Evolutionary conservation across 805 yeast species (phyloP), one percentile per base, ranked within the genome.

Genomic region (Barnettozyma sucrosica): DNA sequence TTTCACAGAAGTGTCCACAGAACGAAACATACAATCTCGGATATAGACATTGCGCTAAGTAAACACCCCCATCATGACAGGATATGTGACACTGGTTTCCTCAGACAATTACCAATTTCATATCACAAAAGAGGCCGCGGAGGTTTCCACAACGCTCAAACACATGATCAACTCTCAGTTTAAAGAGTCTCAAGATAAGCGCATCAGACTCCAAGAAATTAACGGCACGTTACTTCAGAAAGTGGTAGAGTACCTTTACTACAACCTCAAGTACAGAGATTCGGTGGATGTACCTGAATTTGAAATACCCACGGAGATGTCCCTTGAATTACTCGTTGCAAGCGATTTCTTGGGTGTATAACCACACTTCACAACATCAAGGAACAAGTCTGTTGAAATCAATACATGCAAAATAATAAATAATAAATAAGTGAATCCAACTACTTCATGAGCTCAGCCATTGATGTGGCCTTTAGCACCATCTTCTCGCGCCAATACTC

Each of bases 261-360:
- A 86, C 61, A 80, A 85, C 56, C 63, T 74, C 50, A 83, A 85
- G 56, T 87, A 86, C 61, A 78, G 74, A 52, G 80, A 77, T 43
- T 76, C 72, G 0, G 75, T 70, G 30, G 82, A 78, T 43, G 78
- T 85, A 7, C 96, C 96, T 0, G 93, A 86, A 47, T 93, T 93
- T 65, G 85, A 85, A 33, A 80, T 93, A 3, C 97, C 98, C 1
- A 90, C 97, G 0, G 97, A 89, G 55, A 77, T 92, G 79, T 96
- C 98, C 0, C 69, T 92, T 51, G 98, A 93, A 62, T 68, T 92
- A 55, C 66, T 93, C 40, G 92, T 93, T 33, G 96, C 96, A 23
- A 96, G 98, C 2, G 99, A 93, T 62, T 92, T 79, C 62, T 67
- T 89, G 56, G 92, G 87, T 56, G 82, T 81, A 37, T 79, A 19